A percentile compares a stretch with the other conserved stretches of the same genome.
phyloP scores from a whole-genome alignment of 305 asterid genomes.

The Solanum chacoense region DNA sequence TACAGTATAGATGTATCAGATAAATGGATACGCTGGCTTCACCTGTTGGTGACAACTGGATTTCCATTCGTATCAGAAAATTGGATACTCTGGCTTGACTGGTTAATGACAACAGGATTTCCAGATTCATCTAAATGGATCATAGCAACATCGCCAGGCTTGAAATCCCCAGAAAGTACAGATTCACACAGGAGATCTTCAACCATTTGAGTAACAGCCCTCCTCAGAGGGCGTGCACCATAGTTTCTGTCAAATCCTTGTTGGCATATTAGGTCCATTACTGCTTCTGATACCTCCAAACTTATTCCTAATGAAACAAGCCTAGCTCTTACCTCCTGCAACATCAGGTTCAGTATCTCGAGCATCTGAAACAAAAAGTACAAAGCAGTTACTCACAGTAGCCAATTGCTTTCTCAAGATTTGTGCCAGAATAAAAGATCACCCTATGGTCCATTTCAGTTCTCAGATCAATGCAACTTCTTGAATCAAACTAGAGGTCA shows the following conservation, averaged over 20 bases:
- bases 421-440: neutral
- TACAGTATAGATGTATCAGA: conserved; percentile 46
- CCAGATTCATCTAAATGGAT: conserved; percentile 66
- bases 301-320: conserved; percentile 52
- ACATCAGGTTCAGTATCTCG: conserved; percentile 66
- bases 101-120: conserved; percentile 50
- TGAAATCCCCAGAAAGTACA: conserved; percentile 56
- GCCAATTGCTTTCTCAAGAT: neutral
- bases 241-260: conserved; percentile 88
- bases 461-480: neutral
- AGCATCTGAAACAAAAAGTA: conserved; percentile 49
- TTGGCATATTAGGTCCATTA: conserved; percentile 61
- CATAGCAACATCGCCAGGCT: conserved; percentile 62
- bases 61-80: conserved; percentile 64
- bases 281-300: conserved; percentile 71
- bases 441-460: neutral
- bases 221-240: conserved; percentile 89
- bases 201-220: conserved; percentile 65
- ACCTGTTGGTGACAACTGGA: conserved; percentile 46
- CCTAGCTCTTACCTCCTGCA: conserved; percentile 66
- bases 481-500: neutral
- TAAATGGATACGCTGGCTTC: conserved; percentile 33
- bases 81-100: conserved; percentile 36
- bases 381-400: neutral
- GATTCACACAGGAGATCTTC: conserved; percentile 85